phyloP scores from a whole-genome alignment of 2,329 filamentous ascomycete genomes.

The Paracamarosporium sp. region DNA sequence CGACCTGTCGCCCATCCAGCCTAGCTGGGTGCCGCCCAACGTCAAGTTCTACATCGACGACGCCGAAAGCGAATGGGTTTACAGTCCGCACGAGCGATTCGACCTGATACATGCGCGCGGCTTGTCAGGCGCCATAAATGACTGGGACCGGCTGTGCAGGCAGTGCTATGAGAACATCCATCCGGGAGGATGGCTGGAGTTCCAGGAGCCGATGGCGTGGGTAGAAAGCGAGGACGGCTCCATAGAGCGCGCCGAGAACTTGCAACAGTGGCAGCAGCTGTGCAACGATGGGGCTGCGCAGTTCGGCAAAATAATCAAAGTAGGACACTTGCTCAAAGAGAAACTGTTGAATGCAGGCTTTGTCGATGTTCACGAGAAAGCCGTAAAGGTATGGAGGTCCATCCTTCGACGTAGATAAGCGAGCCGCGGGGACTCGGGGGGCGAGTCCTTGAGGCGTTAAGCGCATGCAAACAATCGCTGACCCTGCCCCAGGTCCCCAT shows the following conservation, averaged over 20 bases:
- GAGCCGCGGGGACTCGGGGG: background rate
- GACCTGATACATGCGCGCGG: slow-evolving; percentile 44
- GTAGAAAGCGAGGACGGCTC: slow-evolving; percentile 41
- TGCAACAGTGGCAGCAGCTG: slow-evolving; percentile 36
- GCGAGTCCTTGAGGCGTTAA: background rate
- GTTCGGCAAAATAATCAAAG: slow-evolving; percentile 36
- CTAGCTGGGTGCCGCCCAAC: slow-evolving; percentile 48
- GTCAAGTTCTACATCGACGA: slow-evolving; percentile 52
- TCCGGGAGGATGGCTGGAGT: slow-evolving; percentile 45
- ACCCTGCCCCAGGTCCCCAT: slow-evolving; percentile 32
- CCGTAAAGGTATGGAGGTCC: slow-evolving; percentile 34
- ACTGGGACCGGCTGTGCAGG: slow-evolving; percentile 39
- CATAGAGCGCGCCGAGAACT: slow-evolving; percentile 27
- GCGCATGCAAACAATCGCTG: background rate
- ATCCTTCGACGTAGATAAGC: slow-evolving; percentile 4
- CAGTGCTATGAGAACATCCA: slow-evolving; percentile 34
- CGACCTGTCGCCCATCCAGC: slow-evolving; percentile 47
- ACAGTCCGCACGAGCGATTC: slow-evolving; percentile 39
- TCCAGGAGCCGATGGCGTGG: slow-evolving; percentile 44
- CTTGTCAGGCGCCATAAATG: slow-evolving; percentile 35
- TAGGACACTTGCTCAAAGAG: slow-evolving; percentile 30
- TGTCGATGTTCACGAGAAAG: slow-evolving; percentile 40
- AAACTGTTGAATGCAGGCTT: slow-evolving; percentile 40
- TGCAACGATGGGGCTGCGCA: slow-evolving; percentile 34
- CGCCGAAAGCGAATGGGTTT: slow-evolving; percentile 48